Conservation (phyloP, 768 basidiomycete genomes). For the Leccinum imitatum region DNA sequence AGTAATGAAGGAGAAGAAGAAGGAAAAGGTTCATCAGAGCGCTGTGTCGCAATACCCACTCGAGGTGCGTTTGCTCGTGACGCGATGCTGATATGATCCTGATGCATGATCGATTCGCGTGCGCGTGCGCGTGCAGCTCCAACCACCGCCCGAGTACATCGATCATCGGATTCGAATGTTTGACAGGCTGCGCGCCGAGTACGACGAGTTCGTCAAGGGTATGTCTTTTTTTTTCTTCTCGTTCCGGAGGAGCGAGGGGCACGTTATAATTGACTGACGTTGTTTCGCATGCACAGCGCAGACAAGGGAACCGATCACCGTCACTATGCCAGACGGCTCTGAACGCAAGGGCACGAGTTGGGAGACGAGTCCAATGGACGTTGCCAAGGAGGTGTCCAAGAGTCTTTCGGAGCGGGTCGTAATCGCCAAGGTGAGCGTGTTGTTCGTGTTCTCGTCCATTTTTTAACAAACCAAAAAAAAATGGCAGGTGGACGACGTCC, state of each 20-base stretch:
- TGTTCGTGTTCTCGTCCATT: background rate
- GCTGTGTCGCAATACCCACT: slow-evolving; percentile 51
- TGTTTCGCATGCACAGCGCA: slow-evolving; percentile 43
- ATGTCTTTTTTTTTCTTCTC: background rate
- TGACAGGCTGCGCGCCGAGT: slow-evolving; percentile 79
- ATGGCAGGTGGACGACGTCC: slow-evolving; percentile 64
- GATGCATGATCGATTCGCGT: background rate
- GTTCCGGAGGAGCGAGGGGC: too few relatives aligned
- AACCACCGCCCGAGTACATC: slow-evolving; percentile 85
- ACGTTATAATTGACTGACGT: background rate
- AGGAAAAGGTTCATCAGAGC: slow-evolving; percentile 33
- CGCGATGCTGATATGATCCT: background rate
- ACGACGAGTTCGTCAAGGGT: slow-evolving; percentile 82
- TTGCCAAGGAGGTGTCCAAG: slow-evolving; percentile 87
- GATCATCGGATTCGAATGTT: slow-evolving; percentile 89
- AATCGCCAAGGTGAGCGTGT: slow-evolving; percentile 76
- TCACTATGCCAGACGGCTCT: slow-evolving; percentile 63
- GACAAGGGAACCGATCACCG: slow-evolving; percentile 76
- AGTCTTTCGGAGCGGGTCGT: slow-evolving; percentile 85
- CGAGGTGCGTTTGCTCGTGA: slow-evolving; percentile 46
- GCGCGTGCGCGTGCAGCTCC: slow-evolving; percentile 47
- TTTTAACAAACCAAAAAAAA: too few relatives aligned
- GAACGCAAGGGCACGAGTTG: slow-evolving; percentile 83
- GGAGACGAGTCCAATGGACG: slow-evolving; percentile 91
- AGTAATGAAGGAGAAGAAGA: slow-evolving; percentile 48